These are phyloP conservation scores for Sphaerulina musiva DNA, from an alignment of 2,329 filamentous ascomycete species.

Conservation along the genomic window DNA sequence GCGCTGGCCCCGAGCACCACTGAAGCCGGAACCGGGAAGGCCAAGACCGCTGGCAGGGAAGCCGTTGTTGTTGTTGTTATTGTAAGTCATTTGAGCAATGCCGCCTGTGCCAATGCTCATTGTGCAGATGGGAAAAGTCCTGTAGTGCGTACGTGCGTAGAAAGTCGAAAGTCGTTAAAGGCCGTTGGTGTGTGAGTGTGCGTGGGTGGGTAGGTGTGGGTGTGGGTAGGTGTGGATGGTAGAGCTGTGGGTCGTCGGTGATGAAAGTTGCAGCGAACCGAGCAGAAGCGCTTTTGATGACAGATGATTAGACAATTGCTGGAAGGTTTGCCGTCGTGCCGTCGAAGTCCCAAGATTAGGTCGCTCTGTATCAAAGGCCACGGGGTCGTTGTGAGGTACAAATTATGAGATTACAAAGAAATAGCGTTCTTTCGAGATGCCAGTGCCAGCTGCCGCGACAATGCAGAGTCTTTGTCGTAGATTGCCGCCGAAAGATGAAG, in stretches of 20 bases:
- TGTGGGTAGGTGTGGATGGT: background rate
- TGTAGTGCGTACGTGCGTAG: constrained; percentile 8
- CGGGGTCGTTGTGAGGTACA: constrained; percentile 24
- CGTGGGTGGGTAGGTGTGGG: too few relatives aligned
- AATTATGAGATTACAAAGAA: constrained; percentile 32
- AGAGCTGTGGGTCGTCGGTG: background rate
- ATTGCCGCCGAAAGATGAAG: constrained; percentile 18
- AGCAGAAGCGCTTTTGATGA: constrained; percentile 17
- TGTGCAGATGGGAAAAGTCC: constrained; percentile 13
- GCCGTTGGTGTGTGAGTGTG: constrained; percentile 6
- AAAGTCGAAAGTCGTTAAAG: constrained; percentile 21
- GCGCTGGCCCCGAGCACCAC: constrained; percentile 73
- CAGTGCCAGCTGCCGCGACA: constrained; percentile 22
- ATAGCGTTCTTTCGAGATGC: constrained; percentile 21
- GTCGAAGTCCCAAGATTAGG: constrained; percentile 25
- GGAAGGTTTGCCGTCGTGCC: constrained; percentile 9
- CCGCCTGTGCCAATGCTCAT: constrained; percentile 86
- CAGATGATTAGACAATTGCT: constrained; percentile 20
- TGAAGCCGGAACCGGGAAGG: constrained; percentile 69
- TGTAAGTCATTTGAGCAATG: constrained; percentile 96
- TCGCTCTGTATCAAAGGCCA: constrained; percentile 28
- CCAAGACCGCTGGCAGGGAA: constrained; percentile 66
- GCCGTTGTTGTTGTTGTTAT: constrained; percentile 28
- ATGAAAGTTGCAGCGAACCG: constrained; percentile 5
- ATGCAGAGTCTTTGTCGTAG: constrained; percentile 19